phyloP scores from a whole-genome alignment of 1,139 yeast species.

The Yamadazyma mexicana region DNA sequence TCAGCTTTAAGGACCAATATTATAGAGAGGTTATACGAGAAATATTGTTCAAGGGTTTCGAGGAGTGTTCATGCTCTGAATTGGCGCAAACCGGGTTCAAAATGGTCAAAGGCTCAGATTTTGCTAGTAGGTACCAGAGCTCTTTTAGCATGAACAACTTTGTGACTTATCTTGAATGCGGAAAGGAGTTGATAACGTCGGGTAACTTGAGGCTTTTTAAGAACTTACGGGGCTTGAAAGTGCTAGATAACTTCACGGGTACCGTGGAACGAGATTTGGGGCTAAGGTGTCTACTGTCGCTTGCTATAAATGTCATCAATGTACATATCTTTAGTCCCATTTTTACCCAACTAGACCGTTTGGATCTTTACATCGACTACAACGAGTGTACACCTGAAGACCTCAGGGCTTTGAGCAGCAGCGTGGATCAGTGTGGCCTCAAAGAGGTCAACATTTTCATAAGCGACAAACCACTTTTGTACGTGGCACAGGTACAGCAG shows the following conservation, averaged over 20 bases:
- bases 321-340: constrained; percentile 9
- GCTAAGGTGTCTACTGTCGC: constrained; percentile 11
- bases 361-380: constrained; percentile 28
- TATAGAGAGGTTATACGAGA: constrained; percentile 25
- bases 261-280: not conserved
- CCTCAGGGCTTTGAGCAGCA: not conserved
- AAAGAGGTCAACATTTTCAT: constrained; percentile 22
- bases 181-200: constrained; percentile 19
- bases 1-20: constrained; percentile 23
- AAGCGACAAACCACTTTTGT: constrained; percentile 17
- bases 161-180: constrained; percentile 28
- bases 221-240: constrained; percentile 19
- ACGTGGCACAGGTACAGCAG: constrained; percentile 16
- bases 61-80: constrained; percentile 22
- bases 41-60: constrained; percentile 18
- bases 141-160: constrained; percentile 21
- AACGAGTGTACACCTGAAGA: constrained; percentile 15
- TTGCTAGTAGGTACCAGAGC: constrained; percentile 20
- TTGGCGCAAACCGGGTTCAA: constrained; percentile 23
- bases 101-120: constrained; percentile 17
- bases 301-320: constrained; percentile 23
- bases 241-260: constrained; percentile 18
- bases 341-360: constrained; percentile 17
- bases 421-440: constrained; percentile 6
- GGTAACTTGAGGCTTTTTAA: constrained; percentile 21